These are phyloP conservation scores for Trichoderma reesei DNA, from an alignment of 495 filamentous ascomycete genomes.

Conservation along the genomic window DNA sequence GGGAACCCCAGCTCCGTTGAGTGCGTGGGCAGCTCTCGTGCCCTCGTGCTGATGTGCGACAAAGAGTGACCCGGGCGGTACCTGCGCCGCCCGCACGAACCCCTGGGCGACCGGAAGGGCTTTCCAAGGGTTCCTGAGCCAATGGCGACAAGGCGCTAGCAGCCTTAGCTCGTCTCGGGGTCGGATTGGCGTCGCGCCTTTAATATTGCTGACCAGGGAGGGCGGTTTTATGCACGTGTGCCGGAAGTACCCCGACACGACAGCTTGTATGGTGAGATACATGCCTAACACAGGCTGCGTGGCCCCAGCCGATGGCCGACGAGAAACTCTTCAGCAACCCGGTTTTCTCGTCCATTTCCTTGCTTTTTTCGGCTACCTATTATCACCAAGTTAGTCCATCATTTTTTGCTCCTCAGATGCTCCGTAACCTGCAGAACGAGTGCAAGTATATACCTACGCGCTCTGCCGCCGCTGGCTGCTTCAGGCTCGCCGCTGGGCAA, in stretches of 20 bases:
- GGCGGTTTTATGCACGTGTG: neutral
- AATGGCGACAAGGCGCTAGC: neutral
- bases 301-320: no score
- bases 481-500: neutral
- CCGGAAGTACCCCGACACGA: neutral
- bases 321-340: neutral
- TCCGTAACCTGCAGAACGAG: neutral
- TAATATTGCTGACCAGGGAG: neutral
- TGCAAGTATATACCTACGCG: no score
- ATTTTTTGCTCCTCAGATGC: neutral
- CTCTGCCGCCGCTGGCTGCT: neutral
- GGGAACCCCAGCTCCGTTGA: no score
- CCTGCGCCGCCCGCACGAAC: slow-evolving; percentile 1
- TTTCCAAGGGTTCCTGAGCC: neutral
- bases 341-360: neutral
- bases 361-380: neutral
- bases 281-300: neutral
- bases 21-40: neutral
- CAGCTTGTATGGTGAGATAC: neutral
- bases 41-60: neutral
- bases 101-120: slow-evolving; percentile 5
- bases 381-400: neutral
- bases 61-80: neutral
- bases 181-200: neutral
- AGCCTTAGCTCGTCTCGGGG: slow-evolving; percentile 1